Base-by-base conservation (phyloP, 257 asterid species). In the Nicotiana tomentosiformis region DNA sequence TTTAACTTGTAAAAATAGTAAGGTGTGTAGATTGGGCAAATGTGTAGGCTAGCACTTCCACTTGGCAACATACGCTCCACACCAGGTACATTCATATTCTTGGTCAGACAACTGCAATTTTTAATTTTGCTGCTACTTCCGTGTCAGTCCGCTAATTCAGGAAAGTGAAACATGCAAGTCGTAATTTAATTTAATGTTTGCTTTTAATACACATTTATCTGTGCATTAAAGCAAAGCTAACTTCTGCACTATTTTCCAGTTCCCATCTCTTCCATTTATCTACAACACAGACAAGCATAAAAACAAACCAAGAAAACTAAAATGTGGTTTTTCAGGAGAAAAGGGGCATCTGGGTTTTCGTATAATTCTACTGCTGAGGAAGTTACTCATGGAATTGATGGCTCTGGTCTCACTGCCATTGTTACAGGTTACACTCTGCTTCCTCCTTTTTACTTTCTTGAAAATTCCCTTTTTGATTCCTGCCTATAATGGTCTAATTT, bases 391-490 rank as follows among this genome's bases (percentile, higher is more conserved):
- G 80, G 80, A 74, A 74, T 46, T 74, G 80, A 49, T 26, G 80
- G 62, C 20, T 74, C 80, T 74, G 80, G 43, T 23, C 80, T 74
- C 51, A 74, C 80, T 32, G 80, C 80, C 62, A 74, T 74, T 74
- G 80, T 74, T 49, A 74, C 62, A 49, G 62, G 80, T 74, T 49
- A 15, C 9, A 67, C 53, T 33, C 1, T 67, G 17, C 58, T 53
- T 53, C 17, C 53, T 35, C 15, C 29, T 2, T 69, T 43, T 70
- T 10, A 20, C 7, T 7, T 12, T 8, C 43, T 74, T 74, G 8
- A 74, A 74, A 14, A 26, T 49, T 49, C 15, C 18, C 18, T 29
- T 65, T 65, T 65, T 1, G 7, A 10, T 62, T 61, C 4, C 0
- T 61, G 12, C 66, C 30, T n/a, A 10, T 26, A 26, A 55, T 14